Evolutionary conservation across 2,329 filamentous ascomycete genomes (phyloP).

Genomic region (Xylariales sp.): DNA sequence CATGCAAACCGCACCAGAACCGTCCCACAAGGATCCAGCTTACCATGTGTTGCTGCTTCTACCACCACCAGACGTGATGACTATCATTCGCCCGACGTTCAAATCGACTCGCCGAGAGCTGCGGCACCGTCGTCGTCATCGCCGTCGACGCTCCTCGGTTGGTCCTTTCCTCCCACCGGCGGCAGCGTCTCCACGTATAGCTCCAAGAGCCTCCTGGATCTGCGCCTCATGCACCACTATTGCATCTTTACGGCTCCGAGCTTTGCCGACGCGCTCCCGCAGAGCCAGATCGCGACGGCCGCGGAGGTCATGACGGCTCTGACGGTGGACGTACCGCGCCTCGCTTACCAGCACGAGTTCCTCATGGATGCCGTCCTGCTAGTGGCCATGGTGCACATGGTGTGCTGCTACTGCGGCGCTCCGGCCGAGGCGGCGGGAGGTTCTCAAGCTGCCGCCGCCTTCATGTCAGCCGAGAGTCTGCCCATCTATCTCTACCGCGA

Average conservation of each 20-base stretch:
- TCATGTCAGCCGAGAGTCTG: not conserved
- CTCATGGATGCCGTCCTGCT: conserved; percentile 2
- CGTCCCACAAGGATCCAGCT: too few species aligned
- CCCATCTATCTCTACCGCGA: not conserved
- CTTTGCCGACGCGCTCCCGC: not conserved
- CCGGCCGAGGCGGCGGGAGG: too few species aligned
- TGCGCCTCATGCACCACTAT: conserved; percentile 1
- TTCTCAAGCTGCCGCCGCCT: too few species aligned
- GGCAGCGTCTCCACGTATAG: not conserved
- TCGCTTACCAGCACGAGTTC: not conserved
- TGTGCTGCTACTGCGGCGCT: not conserved
- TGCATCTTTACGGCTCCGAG: not conserved
- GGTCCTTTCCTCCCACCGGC: not conserved
- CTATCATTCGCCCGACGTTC: not conserved
- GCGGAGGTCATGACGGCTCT: not conserved
- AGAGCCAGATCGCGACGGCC: too few species aligned
- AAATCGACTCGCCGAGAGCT: not conserved
- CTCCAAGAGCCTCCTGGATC: not conserved
- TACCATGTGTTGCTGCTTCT: too few species aligned
- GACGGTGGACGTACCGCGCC: not conserved
- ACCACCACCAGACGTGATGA: too few species aligned
- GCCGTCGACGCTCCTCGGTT: not conserved
- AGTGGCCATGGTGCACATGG: not conserved
- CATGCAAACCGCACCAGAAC: too few species aligned
- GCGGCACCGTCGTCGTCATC: not conserved